These are phyloP conservation scores for Spatholobus suberectus DNA, from an alignment of 306 rosid genomes.

Conservation along the genomic window DNA sequence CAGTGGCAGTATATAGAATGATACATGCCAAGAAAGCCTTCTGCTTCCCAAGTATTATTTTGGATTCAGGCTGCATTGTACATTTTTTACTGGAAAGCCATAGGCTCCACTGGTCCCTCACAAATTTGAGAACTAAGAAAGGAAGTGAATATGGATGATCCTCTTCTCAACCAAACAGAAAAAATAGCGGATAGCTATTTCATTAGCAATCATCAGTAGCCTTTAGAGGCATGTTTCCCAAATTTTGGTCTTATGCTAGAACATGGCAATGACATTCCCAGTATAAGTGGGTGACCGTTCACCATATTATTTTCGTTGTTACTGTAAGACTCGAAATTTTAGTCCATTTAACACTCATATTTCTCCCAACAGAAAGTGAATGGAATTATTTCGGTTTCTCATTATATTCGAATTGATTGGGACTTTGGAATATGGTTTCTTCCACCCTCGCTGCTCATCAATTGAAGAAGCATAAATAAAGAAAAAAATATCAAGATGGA, in stretches of 20 bases:
- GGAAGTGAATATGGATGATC: not conserved
- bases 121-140: constrained; percentile 12
- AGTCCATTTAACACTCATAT: not conserved
- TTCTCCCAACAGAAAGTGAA: not conserved
- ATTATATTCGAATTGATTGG: not conserved
- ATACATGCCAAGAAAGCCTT: not conserved
- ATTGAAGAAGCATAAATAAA: not conserved
- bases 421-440: constrained; percentile 19
- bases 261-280: not conserved
- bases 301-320: constrained; percentile 12
- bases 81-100: constrained; percentile 12
- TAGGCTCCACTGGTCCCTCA: constrained; percentile 13
- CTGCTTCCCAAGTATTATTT: not conserved
- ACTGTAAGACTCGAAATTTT: not conserved
- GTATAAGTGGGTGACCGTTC: not conserved
- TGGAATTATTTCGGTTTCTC: not conserved
- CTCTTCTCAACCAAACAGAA: not conserved
- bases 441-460: not conserved
- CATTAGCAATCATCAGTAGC: no score
- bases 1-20: not conserved
- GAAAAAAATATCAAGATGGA: not conserved
- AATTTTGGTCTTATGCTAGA: not conserved
- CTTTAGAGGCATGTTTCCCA: not conserved
- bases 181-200: not conserved
- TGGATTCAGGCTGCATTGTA: constrained; percentile 16